phyloP scores from a whole-genome alignment of 345 rosid species.

The Streptanthus diversifolius region DNA sequence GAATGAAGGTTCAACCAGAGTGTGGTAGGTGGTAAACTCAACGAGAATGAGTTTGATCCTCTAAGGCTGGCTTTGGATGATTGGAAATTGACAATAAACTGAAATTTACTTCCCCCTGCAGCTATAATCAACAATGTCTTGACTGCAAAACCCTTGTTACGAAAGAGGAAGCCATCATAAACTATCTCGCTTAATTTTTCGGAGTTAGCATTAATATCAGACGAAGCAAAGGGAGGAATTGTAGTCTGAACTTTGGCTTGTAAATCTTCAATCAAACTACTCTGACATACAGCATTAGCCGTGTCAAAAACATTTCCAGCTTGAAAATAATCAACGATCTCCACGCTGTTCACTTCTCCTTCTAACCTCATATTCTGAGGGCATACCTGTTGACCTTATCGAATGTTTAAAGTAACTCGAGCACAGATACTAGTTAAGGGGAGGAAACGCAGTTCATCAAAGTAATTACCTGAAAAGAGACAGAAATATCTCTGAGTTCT shows the following conservation, averaged over 20 bases:
- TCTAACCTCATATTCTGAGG: conserved; percentile 64
- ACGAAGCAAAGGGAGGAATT: conserved; percentile 55
- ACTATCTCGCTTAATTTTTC: conserved; percentile 33
- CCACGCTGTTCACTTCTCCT: conserved; percentile 60
- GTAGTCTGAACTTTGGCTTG: conserved; percentile 57
- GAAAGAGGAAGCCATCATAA: conserved; percentile 38
- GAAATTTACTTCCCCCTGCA: conserved; percentile 50
- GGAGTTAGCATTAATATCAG: conserved; percentile 34
- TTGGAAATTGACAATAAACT: conserved; percentile 36
- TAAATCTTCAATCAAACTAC: conserved; percentile 43
- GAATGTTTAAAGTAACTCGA: conserved; percentile 21
- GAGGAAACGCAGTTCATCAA: conserved; percentile 18
- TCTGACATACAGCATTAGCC: conserved; percentile 28
- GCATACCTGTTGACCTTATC: conserved; percentile 62
- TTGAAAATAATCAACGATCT: conserved; percentile 54
- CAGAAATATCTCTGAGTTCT: conserved; percentile 55
- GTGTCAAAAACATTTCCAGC: conserved; percentile 29
- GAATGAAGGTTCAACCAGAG: conserved; percentile 69
- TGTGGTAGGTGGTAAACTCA: conserved; percentile 59
- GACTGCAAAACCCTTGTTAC: conserved; percentile 39
- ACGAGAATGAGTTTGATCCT: conserved; percentile 49
- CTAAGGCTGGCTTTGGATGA: conserved; percentile 40
- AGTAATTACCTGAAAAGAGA: conserved; percentile 68
- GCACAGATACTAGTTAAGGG: conserved; percentile 15
- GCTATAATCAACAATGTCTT: conserved; percentile 62